Conservation (phyloP, 2,329 filamentous ascomycete genomes). For the Colletotrichum costaricense region DNA sequence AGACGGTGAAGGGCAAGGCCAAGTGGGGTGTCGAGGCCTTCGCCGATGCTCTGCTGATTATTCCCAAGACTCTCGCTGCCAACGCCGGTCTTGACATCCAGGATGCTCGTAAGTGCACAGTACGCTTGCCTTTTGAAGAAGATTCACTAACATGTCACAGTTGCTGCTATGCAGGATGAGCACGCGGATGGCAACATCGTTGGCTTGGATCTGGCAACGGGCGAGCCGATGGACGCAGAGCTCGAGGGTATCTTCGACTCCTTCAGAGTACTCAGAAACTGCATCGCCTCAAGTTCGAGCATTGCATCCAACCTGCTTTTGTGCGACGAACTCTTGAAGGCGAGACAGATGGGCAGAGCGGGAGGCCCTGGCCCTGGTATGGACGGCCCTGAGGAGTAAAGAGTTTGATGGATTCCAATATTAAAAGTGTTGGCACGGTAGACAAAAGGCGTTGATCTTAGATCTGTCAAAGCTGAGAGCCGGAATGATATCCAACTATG, state of each 20-base stretch:
- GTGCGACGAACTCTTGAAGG: slow-evolving; percentile 97
- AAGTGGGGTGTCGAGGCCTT: slow-evolving; percentile 97
- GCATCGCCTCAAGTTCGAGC: slow-evolving; percentile 90
- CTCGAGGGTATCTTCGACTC: slow-evolving; percentile 95
- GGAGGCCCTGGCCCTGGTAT: slow-evolving; percentile 72
- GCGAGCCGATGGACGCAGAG: slow-evolving; percentile 94
- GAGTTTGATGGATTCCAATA: slow-evolving; percentile 44
- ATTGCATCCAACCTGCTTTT: slow-evolving; percentile 96
- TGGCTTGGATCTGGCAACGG: slow-evolving; percentile 86
- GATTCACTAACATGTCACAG: slow-evolving; percentile 53
- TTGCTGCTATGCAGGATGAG: slow-evolving; percentile 90
- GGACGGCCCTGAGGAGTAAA: slow-evolving; percentile 68
- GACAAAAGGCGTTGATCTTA: slow-evolving; percentile 46
- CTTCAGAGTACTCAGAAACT: slow-evolving; percentile 94
- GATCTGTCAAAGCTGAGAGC: slow-evolving; percentile 34
- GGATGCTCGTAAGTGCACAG: slow-evolving; percentile 79
- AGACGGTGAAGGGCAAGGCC: slow-evolving; percentile 96
- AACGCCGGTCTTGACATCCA: slow-evolving; percentile 98
- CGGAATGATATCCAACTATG: slow-evolving; percentile 36
- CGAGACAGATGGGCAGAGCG: slow-evolving; percentile 87
- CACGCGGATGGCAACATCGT: slow-evolving; percentile 85
- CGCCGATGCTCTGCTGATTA: slow-evolving; percentile 92
- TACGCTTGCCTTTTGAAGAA: neutral
- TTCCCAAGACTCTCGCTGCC: slow-evolving; percentile 96
- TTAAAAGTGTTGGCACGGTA: slow-evolving; percentile 54